Evolutionary conservation across 352 stramenopile species (phyloP), one percentile per base, ranked within the genome.

Genomic region (Phytophthora fragariae): DNA sequence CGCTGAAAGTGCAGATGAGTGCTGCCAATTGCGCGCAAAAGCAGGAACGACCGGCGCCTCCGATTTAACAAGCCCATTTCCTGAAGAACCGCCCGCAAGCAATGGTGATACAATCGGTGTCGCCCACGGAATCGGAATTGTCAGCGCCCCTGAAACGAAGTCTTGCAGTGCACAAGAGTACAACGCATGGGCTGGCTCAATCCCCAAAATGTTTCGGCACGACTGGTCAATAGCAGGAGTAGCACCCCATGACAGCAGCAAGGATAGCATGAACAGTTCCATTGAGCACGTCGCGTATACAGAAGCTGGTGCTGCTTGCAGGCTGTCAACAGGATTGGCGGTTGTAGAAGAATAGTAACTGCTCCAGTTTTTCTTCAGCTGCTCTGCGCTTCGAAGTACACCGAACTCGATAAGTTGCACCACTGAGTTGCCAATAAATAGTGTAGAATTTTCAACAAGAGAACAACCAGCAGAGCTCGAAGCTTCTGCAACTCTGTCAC

Each of bases 81-180:
- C 64, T 8, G 21, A 39, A 5, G 24, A 57, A 4, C 61, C 57
- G 31, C 17, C 15, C 14, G 4, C 29, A 50, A 19, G 2, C 8
- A 54, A 37, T 1, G 54, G 46, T 9, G 44, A 44, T 10, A 64
- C 29, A 53, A 56, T 65, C 21, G 65, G 61, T 19, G 67, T 68
- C 58, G 80, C 83, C 83, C 85, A 91, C 11, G 86, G 88, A 2
- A 96, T 53, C 3, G 90, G 90, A 54, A 96, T 84, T 0, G 90
- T 94, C 37, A 95, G 49, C 14, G 88, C 88, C 6, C 83, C 80
- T 0, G 87, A 90, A 8, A 65, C 14, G 2, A 77, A 69, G 53
- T 91, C 88, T 57, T 87, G 70, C 19, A 96, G 55, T 0, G 89
- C 88, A 53, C 89, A 93, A 24, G 86, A 93, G 57, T 90, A 95